phyloP scores from a whole-genome alignment of 2,329 filamentous ascomycete species.

The Colletotrichum orbiculare region DNA sequence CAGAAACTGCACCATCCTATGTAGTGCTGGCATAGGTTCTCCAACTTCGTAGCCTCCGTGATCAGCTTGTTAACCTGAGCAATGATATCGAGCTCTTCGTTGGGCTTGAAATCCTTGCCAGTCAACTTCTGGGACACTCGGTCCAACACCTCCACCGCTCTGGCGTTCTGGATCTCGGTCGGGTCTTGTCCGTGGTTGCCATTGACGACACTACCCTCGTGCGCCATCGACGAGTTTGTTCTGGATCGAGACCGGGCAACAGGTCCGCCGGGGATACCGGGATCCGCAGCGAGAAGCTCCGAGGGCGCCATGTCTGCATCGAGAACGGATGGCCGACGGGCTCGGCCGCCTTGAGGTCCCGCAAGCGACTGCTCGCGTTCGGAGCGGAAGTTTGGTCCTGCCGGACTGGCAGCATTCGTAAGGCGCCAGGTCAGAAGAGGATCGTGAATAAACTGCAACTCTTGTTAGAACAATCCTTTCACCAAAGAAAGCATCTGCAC shows the following conservation, averaged over 20 bases:
- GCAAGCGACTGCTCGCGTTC: constrained; percentile 67
- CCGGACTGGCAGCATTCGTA: constrained; percentile 70
- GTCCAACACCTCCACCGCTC: constrained; percentile 90
- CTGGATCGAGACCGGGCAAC: constrained; percentile 64
- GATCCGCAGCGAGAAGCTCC: constrained; percentile 62
- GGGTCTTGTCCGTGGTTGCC: constrained; percentile 53
- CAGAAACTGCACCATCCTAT: constrained; percentile 99
- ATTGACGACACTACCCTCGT: constrained; percentile 50
- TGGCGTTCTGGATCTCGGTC: constrained; percentile 88
- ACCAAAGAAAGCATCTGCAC: constrained; percentile 7
- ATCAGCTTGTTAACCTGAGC: constrained; percentile 95
- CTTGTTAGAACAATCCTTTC: constrained; percentile 38
- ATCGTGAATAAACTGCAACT: constrained; percentile 91
- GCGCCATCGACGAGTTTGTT: constrained; percentile 67
- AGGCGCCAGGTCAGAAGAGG: constrained; percentile 98
- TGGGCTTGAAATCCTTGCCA: constrained; percentile 88
- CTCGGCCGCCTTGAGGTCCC: constrained; percentile 60
- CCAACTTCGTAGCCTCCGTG: constrained; percentile 93
- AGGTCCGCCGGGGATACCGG: constrained; percentile 56
- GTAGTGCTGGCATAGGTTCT: constrained; percentile 98
- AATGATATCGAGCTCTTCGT: constrained; percentile 85
- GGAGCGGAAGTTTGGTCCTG: constrained; percentile 74
- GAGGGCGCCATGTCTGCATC: constrained; percentile 71
- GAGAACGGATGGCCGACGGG: constrained; percentile 76
- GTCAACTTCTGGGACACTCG: constrained; percentile 96